A percentile compares a stretch with the other conserved stretches of the same genome.
Conservation (phyloP, 257 asterid species). For the Haberlea rhodopensis region DNA sequence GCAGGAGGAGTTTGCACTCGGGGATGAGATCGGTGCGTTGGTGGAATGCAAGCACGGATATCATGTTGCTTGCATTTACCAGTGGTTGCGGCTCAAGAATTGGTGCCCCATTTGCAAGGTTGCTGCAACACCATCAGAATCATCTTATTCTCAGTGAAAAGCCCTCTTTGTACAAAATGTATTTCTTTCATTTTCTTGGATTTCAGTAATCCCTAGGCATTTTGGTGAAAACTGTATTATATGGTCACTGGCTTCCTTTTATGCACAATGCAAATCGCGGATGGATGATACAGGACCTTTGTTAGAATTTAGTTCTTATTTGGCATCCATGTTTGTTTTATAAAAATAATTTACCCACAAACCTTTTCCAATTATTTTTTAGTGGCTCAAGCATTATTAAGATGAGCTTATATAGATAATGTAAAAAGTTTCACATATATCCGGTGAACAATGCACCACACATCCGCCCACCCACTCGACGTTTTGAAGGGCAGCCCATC, state of each 20-base stretch:
- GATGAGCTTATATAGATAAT: no score
- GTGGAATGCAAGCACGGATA: slow-evolving; percentile 70
- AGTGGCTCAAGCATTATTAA: no score
- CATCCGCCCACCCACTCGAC: no score
- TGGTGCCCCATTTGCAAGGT: slow-evolving; percentile 98
- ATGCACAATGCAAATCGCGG: not conserved
- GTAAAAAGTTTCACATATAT: no score
- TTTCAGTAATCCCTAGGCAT: not conserved
- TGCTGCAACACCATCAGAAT: slow-evolving; percentile 35
- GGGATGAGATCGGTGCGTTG: slow-evolving; percentile 70
- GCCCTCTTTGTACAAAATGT: slow-evolving; percentile 1
- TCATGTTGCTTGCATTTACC: slow-evolving; percentile 56
- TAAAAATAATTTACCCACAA: no score
- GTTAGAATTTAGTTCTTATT: not conserved
- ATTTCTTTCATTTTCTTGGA: not conserved
- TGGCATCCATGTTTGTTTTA: no score
- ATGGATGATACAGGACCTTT: not conserved
- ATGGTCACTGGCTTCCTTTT: not conserved
- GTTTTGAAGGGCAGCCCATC: no score
- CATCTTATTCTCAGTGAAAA: slow-evolving; percentile 21
- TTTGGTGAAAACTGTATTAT: not conserved
- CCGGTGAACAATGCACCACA: no score
- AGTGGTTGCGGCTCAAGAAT: slow-evolving; percentile 78
- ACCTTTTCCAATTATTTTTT: no score
- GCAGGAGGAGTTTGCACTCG: slow-evolving; percentile 74